Base-by-base conservation (phyloP, 805 yeast genomes). In the Myxozyma neotropica region DNA sequence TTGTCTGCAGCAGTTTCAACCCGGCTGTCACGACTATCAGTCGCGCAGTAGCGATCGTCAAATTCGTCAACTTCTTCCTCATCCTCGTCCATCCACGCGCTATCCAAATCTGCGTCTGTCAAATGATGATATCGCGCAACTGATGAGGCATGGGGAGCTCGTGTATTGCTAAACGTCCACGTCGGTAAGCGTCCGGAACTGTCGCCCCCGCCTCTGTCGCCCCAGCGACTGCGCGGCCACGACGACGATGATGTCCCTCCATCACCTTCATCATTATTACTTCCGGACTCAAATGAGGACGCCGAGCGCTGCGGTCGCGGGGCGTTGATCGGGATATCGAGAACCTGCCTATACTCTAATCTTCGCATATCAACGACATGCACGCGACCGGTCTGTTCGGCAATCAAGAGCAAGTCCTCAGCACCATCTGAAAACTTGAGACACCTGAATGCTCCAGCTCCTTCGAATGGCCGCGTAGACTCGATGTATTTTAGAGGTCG, bases 301-400 rank as follows among this genome's bases (percentile, higher is more conserved):
- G 45, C 23, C 45, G 33, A 23, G 21, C 26, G 53, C 35, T 26
- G 38, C 17, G 38, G 46, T 27, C 10, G 3, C 36, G 36, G 29
- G 38, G 53, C 23, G 24, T 38, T 26, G 21, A n/a, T 23, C n/a
- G 74, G 73, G 21, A 72, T 63, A 31, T 65, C 66, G 33, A 90
- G 78, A 38, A 91, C 90, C 71, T 88, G 93, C 70, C 88, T 93
- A 66, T 87, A 84, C 59, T 80, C 76, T 65, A 84, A 81, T 68
- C 87, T 83, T 62, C 96, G 81, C 26, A 90, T 80, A 71, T 92
- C 97, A 27, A 92, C 77, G 57, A 91, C 77, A 73, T 92, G 98
- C 2, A 92, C 88, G 55, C 96, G 79, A 0, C 96, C 95, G 54
- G 84, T 87, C 67, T 92, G 96, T 71, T 92, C 97, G 55, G 87